Evolutionary conservation across 345 rosid genomes (phyloP).

Genomic region (Salix arbutifolia): DNA sequence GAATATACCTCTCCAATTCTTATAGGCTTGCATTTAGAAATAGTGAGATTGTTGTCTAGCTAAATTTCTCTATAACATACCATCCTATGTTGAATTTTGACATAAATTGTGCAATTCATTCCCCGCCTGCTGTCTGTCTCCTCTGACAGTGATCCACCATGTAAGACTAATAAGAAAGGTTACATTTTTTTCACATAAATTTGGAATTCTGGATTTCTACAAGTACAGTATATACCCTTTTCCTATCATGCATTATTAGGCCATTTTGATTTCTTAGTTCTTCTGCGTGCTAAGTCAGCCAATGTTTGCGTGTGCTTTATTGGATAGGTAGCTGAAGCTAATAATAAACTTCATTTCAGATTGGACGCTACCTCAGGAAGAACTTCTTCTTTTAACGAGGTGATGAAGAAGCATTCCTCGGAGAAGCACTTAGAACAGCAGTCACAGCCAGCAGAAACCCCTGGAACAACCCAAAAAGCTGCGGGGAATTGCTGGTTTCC

Average conservation of each 20-base stretch:
- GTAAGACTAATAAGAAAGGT: background rate
- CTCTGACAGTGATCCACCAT: too few relatives aligned
- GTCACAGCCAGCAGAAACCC: conserved; percentile 6
- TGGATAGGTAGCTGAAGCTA: background rate
- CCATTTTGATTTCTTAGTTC: background rate
- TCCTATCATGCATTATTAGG: background rate
- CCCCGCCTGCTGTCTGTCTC: too few relatives aligned
- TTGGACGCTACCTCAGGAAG: conserved; percentile 28
- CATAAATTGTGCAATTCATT: background rate
- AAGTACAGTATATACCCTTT: background rate
- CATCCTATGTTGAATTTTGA: too few relatives aligned
- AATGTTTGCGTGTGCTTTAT: background rate
- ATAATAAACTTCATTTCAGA: conserved; percentile 20
- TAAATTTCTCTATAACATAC: too few relatives aligned
- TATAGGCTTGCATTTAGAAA: too few relatives aligned
- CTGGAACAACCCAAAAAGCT: conserved; percentile 13
- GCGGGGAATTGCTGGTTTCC: conserved; percentile 37
- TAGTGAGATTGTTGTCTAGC: too few relatives aligned
- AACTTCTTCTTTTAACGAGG: conserved; percentile 8
- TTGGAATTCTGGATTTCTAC: background rate
- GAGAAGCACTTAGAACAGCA: conserved; percentile 2
- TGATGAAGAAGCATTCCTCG: conserved; percentile 1
- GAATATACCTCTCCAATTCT: too few relatives aligned
- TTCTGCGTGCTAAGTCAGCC: background rate
- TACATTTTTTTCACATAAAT: background rate